Evolutionary conservation across 2,329 filamentous ascomycete species (phyloP).

Genomic region (Neurospora sp.): DNA sequence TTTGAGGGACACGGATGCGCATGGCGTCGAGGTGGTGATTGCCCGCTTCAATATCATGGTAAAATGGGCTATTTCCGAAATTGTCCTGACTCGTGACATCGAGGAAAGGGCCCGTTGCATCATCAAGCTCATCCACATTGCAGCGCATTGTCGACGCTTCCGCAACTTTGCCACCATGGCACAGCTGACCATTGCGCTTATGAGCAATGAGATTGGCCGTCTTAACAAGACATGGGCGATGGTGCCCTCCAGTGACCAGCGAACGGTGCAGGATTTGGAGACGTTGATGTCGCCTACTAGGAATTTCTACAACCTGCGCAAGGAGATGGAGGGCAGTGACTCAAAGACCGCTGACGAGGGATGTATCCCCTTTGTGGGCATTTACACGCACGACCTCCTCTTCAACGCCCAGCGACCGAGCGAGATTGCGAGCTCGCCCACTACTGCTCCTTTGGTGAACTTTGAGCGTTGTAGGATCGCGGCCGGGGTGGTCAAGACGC

Average conservation of each 20-base stretch:
- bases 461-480: constrained; percentile 73
- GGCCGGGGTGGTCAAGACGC: constrained; percentile 68
- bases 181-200: constrained; percentile 68
- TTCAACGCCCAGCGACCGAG: constrained; percentile 73
- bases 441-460: constrained; percentile 63
- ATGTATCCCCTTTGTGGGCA: constrained; percentile 76
- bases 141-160: constrained; percentile 62
- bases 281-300: constrained; percentile 63
- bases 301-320: constrained; percentile 67
- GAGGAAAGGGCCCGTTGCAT: constrained; percentile 68
- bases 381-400: constrained; percentile 75
- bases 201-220: constrained; percentile 61
- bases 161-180: constrained; percentile 80
- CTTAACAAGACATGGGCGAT: constrained; percentile 62
- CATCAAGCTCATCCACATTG: constrained; percentile 76
- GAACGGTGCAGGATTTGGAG: constrained; percentile 60
- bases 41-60: constrained; percentile 83
- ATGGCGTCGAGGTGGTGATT: constrained; percentile 74
- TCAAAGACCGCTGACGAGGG: constrained; percentile 47
- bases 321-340: constrained; percentile 66
- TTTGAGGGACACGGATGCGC: constrained; percentile 59
- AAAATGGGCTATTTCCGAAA: constrained; percentile 76
- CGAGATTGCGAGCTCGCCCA: constrained; percentile 59
- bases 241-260: constrained; percentile 54
- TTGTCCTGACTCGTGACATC: constrained; percentile 61